Evolutionary conservation across 2,329 filamentous ascomycete genomes (phyloP).

Genomic region (Periglandula ipomoeae): DNA sequence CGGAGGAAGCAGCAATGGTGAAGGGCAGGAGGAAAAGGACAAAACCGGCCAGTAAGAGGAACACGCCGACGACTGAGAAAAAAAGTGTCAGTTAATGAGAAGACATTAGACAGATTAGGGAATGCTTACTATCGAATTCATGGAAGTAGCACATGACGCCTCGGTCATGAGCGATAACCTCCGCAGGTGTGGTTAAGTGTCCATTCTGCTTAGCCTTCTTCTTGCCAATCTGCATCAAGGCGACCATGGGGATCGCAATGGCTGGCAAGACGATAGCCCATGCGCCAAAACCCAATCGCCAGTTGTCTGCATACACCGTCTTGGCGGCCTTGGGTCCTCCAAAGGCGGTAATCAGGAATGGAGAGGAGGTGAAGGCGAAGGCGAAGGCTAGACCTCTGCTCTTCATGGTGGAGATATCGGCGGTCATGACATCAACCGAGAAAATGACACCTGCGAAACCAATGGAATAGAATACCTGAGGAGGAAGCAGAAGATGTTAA

Average conservation of each 20-base stretch:
- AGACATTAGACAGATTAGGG: too few species aligned
- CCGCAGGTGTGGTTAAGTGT: neutral
- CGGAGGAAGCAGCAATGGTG: constrained; percentile 39
- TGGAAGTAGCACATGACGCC: constrained; percentile 39
- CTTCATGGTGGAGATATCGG: constrained; percentile 43
- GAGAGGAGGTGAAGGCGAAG: constrained; percentile 30
- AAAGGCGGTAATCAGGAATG: constrained; percentile 38
- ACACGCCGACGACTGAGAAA: constrained; percentile 36
- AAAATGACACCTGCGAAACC: constrained; percentile 53
- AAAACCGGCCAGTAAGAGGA: constrained; percentile 48
- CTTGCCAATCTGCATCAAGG: constrained; percentile 44
- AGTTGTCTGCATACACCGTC: constrained; percentile 20
- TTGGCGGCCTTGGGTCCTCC: constrained; percentile 26
- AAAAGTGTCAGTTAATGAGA: neutral
- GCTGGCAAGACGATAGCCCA: constrained; percentile 52
- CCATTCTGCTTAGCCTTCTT: constrained; percentile 43
- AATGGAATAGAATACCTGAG: constrained; percentile 50
- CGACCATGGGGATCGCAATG: constrained; percentile 42
- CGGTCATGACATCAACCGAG: constrained; percentile 54
- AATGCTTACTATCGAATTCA: constrained; percentile 46
- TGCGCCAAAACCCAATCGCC: constrained; percentile 41
- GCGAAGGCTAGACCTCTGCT: constrained; percentile 30
- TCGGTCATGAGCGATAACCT: constrained; percentile 19
- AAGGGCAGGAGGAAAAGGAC: constrained; percentile 57
- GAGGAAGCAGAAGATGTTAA: too few species aligned